phyloP scores from a whole-genome alignment of 2,329 filamentous ascomycete species.

The Cercospora nicotianae region DNA sequence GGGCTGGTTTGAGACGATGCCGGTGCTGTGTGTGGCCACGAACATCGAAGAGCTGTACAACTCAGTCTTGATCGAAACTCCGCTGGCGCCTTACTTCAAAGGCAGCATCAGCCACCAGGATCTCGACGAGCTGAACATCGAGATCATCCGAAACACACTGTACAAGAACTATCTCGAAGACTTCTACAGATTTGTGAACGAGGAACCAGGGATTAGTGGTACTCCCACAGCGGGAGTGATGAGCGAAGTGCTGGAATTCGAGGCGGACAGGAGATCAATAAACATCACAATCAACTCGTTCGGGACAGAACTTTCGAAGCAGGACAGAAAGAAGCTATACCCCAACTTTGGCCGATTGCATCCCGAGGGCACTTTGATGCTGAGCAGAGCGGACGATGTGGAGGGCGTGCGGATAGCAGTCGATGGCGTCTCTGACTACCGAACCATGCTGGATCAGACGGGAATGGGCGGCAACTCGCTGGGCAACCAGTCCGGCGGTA shows the following conservation, averaged over 20 bases:
- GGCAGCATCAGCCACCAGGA: constrained; percentile 94
- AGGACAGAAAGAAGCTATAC: constrained; percentile 93
- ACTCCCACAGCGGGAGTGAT: constrained; percentile 93
- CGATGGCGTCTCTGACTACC: constrained; percentile 90
- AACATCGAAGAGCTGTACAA: constrained; percentile 99
- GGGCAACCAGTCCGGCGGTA: constrained; percentile 81
- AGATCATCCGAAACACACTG: constrained; percentile 96
- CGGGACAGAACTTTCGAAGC: constrained; percentile 91
- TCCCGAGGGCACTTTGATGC: constrained; percentile 91
- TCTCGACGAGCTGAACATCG: constrained; percentile 97
- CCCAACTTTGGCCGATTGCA: constrained; percentile 88
- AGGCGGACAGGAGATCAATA: constrained; percentile 93
- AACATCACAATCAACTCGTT: constrained; percentile 99
- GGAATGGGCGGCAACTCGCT: constrained; percentile 71
- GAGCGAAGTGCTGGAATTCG: constrained; percentile 93
- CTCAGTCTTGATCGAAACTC: constrained; percentile 94
- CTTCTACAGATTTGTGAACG: constrained; percentile 93
- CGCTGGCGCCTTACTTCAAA: constrained; percentile 95
- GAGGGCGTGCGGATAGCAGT: constrained; percentile 92
- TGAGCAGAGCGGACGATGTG: constrained; percentile 89
- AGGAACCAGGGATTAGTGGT: constrained; percentile 77
- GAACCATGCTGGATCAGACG: constrained; percentile 93
- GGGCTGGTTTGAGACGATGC: constrained; percentile 99
- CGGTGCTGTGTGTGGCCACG: constrained; percentile 93
- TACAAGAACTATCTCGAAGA: constrained; percentile 99